These are phyloP conservation scores for Brettanomyces naardenensis DNA, from an alignment of 805 yeast species.

Conservation along the genomic window DNA sequence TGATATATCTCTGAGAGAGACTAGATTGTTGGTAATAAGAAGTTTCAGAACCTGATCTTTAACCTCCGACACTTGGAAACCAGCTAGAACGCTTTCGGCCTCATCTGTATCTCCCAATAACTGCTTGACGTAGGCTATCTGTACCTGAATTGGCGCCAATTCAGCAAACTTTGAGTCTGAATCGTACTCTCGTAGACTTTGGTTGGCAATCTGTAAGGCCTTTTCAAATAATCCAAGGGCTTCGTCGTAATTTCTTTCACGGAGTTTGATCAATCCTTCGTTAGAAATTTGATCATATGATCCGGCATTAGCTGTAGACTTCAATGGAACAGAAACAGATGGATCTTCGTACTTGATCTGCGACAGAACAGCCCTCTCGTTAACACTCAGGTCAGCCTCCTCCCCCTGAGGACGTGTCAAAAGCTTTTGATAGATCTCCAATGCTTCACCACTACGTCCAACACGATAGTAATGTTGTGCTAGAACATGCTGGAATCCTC, in stretches of 20 bases:
- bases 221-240: constrained; percentile 37
- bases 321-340: background rate
- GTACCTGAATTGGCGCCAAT: constrained; percentile 52
- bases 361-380: constrained; percentile 62
- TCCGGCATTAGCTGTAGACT: background rate
- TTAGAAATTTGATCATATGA: constrained; percentile 58
- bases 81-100: constrained; percentile 30
- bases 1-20: constrained; percentile 20
- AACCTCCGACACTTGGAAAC: constrained; percentile 23
- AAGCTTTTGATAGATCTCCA: constrained; percentile 36
- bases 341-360: constrained; percentile 26
- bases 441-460: constrained; percentile 39
- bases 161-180: constrained; percentile 42
- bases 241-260: constrained; percentile 28
- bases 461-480: constrained; percentile 46
- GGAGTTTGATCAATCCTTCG: constrained; percentile 42
- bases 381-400: constrained; percentile 45
- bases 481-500: constrained; percentile 39
- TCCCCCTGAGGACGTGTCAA: constrained; percentile 33
- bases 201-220: constrained; percentile 37
- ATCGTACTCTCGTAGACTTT: constrained; percentile 31
- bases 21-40: constrained; percentile 37
- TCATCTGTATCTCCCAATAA: constrained; percentile 26
- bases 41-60: constrained; percentile 34
- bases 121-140: constrained; percentile 48